Percentiles rank a stretch among this genome's conserved stretches.
phyloP scores from a whole-genome alignment of 495 filamentous ascomycete genomes.

The Daldinia concentrica region DNA sequence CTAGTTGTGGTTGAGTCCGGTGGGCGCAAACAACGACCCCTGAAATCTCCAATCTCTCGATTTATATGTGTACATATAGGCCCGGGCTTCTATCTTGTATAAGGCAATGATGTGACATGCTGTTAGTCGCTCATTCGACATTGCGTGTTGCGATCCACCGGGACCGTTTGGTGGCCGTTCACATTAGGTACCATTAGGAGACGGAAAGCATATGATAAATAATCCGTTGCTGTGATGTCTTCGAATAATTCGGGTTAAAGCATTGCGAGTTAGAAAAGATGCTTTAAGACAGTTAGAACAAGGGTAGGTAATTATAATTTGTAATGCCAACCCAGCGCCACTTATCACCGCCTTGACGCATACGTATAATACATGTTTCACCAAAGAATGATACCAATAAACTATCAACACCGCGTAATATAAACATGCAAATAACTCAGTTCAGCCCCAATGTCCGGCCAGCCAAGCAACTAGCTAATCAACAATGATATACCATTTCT shows the following conservation, averaged over 20 bases:
- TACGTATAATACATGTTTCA: not conserved
- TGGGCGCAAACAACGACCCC: constrained; percentile 4
- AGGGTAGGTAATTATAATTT: not conserved
- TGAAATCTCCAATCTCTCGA: not conserved
- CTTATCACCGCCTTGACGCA: not conserved
- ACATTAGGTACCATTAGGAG: not conserved
- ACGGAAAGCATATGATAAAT: not conserved
- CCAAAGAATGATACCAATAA: not conserved
- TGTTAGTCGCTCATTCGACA: not conserved
- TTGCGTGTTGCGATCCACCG: not conserved
- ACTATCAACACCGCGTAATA: not conserved
- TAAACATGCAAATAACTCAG: not conserved
- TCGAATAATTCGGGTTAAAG: not conserved
- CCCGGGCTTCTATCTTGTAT: not conserved
- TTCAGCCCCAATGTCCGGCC: not conserved
- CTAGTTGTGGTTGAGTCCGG: constrained; percentile 1
- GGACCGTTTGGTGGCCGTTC: not conserved
- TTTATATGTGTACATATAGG: not conserved
- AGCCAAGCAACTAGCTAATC: not conserved
- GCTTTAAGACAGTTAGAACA: not conserved
- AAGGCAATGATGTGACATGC: not conserved
- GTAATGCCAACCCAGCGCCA: not conserved
- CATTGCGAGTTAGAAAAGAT: not conserved
- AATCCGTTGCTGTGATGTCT: not conserved
- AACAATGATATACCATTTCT: not conserved